Conservation (phyloP, 1,284 basidiomycete genomes). For the Moesziomyces globuligerus region DNA sequence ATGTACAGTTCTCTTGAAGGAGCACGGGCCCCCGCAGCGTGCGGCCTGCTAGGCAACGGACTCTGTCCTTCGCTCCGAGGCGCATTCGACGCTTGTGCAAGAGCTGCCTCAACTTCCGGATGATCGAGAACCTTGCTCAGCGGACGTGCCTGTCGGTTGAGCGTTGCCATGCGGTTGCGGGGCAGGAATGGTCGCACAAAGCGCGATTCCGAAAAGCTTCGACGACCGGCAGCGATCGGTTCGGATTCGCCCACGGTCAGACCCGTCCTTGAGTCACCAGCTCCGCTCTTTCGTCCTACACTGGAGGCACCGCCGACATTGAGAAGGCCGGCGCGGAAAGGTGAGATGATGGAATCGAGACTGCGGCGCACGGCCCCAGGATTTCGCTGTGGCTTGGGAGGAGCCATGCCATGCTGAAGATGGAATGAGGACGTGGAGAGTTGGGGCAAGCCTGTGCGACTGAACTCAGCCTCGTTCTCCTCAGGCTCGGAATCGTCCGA, state of each 20-base stretch:
- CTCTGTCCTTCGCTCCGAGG: background rate
- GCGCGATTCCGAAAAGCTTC: slow-evolving; percentile 47
- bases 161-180: slow-evolving; percentile 12
- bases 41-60: background rate
- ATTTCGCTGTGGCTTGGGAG: slow-evolving; percentile 2
- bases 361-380: slow-evolving; percentile 40
- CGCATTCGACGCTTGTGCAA: background rate
- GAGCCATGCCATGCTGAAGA: background rate
- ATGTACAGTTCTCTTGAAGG: background rate
- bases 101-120: slow-evolving; percentile 28
- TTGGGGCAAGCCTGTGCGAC: background rate
- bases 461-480: background rate
- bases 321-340: slow-evolving; percentile 39
- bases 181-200: slow-evolving; percentile 35
- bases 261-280: background rate
- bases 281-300: background rate
- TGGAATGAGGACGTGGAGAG: slow-evolving; percentile 4
- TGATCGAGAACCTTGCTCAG: slow-evolving; percentile 35
- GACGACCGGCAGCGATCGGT: slow-evolving; percentile 19
- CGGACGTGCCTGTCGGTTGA: slow-evolving; percentile 12
- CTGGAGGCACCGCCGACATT: slow-evolving; percentile 4
- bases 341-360: slow-evolving; percentile 43
- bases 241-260: slow-evolving; percentile 6
- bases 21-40: background rate
- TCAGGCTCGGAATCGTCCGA: slow-evolving; percentile 27